These are phyloP conservation scores for Ramularia collo-cygni DNA, from an alignment of 2,329 filamentous ascomycete species.

Conservation along the genomic window DNA sequence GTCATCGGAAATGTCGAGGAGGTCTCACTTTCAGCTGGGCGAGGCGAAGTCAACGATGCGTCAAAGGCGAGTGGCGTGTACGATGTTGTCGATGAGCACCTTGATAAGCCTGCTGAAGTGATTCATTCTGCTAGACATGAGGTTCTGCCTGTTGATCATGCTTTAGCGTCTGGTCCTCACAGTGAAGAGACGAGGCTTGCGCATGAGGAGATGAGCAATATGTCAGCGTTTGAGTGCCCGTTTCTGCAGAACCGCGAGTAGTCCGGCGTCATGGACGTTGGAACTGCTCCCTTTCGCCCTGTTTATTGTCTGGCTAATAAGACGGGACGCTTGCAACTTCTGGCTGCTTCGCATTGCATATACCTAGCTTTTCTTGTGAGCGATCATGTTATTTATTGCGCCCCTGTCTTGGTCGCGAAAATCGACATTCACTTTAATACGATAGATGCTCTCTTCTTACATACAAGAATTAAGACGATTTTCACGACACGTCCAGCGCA, in stretches of 20 bases:
- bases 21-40: slow-evolving; percentile 5
- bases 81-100: slow-evolving; percentile 27
- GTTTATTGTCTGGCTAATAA: too few species aligned
- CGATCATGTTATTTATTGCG: too few species aligned
- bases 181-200: slow-evolving; percentile 30
- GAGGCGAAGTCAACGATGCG: slow-evolving; percentile 18
- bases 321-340: too few species aligned
- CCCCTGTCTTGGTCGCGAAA: too few species aligned
- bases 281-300: too few species aligned
- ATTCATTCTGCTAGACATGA: slow-evolving; percentile 32
- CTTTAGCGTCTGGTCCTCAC: slow-evolving; percentile 28
- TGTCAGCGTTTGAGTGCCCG: slow-evolving; percentile 28
- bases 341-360: too few species aligned
- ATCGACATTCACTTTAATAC: too few species aligned
- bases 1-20: slow-evolving; percentile 16
- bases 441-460: too few species aligned
- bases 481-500: too few species aligned
- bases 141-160: slow-evolving; percentile 29
- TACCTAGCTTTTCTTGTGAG: too few species aligned
- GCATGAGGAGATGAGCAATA: slow-evolving; percentile 33
- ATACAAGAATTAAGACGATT: too few species aligned
- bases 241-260: slow-evolving; percentile 35
- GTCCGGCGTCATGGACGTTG: neutral
- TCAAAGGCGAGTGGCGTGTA: slow-evolving; percentile 15
- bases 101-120: slow-evolving; percentile 22